Conservation (phyloP, 2,329 filamentous ascomycete species). For the Remersonia thermophila region DNA sequence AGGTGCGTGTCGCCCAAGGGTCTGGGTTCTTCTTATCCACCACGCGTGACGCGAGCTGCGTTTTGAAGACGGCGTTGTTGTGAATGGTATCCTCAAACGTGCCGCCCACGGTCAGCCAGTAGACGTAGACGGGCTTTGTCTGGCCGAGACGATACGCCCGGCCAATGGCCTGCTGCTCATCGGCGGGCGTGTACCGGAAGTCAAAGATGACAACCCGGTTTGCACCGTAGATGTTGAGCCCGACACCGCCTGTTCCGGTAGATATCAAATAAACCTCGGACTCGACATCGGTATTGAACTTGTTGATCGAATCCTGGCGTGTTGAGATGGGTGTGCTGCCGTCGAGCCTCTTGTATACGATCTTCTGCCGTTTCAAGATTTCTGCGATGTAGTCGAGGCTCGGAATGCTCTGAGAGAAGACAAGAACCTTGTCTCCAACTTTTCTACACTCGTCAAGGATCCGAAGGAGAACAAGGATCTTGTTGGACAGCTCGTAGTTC, state of each 20-base stretch:
- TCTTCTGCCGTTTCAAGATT: constrained; percentile 37
- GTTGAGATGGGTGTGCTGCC: constrained; percentile 43
- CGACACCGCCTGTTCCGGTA: constrained; percentile 68
- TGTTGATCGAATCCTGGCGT: constrained; percentile 52
- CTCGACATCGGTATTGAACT: constrained; percentile 49
- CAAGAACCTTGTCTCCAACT: constrained; percentile 59
- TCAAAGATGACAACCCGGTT: constrained; percentile 83
- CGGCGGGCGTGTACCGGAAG: constrained; percentile 65
- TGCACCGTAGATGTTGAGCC: constrained; percentile 71
- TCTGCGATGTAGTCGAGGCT: constrained; percentile 58
- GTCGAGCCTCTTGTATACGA: constrained; percentile 50
- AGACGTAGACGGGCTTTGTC: constrained; percentile 68
- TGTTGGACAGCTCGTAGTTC: constrained; percentile 48
- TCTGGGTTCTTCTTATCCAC: constrained; percentile 72
- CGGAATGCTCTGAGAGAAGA: constrained; percentile 64
- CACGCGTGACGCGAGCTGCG: constrained; percentile 63
- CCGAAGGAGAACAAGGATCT: constrained; percentile 51
- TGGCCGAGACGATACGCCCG: constrained; percentile 80
- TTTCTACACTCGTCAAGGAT: constrained; percentile 56
- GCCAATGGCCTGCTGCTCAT: constrained; percentile 79
- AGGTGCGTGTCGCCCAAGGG: constrained; percentile 47
- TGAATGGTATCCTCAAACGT: constrained; percentile 68
- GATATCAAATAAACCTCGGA: constrained; percentile 64
- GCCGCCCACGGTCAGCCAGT: constrained; percentile 65
- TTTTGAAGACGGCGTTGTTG: constrained; percentile 69